Evolutionary conservation across 305 asterid genomes (phyloP).

Genomic region (Fraxinus sp.): DNA sequence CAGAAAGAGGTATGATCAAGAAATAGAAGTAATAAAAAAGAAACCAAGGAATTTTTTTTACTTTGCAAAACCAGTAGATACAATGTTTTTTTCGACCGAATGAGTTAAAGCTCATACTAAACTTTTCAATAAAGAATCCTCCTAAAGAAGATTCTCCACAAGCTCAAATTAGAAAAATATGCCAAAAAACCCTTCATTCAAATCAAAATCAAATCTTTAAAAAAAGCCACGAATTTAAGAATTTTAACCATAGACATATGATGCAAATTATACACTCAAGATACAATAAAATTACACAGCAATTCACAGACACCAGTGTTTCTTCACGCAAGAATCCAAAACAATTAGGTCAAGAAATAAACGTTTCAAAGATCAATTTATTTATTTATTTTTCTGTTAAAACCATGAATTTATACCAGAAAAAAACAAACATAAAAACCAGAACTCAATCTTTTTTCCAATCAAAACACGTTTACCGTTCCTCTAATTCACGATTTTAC

Average conservation of each 20-base stretch:
- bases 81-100: slow-evolving; percentile 2
- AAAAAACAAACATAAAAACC: neutral
- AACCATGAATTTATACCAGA: neutral
- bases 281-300: neutral
- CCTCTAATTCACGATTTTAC: neutral
- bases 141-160: neutral
- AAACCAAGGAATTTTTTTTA: neutral
- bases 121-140: slow-evolving; percentile 7
- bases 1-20: neutral
- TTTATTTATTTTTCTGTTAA: neutral
- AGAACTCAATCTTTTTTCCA: neutral
- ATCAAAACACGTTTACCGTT: neutral
- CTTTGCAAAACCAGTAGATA: neutral
- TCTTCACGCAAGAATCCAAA: neutral
- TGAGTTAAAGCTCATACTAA: neutral
- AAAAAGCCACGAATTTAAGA: neutral
- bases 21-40: neutral
- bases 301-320: neutral
- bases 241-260: neutral
- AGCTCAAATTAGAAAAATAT: neutral
- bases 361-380: neutral
- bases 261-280: neutral
- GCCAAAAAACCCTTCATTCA: neutral
- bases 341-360: neutral
- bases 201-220: neutral